These are phyloP conservation scores for Candida insectalens DNA, from an alignment of 805 yeast species.

Conservation along the genomic window DNA sequence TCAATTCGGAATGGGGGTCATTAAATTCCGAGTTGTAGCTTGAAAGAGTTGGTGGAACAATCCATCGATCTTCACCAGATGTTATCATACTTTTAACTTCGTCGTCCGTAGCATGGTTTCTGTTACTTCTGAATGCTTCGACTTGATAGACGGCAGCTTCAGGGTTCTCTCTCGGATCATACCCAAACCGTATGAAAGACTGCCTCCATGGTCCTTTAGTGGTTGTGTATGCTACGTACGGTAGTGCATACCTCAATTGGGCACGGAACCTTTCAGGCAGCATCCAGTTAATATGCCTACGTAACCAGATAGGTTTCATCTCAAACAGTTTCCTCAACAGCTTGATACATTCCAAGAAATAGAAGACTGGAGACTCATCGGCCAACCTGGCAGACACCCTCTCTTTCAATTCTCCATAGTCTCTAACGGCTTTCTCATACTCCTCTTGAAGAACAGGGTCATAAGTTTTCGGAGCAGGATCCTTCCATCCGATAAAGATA, in stretches of 20 bases:
- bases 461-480: conserved; percentile 38
- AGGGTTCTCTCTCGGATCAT: conserved; percentile 56
- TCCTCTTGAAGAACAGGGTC: conserved; percentile 40
- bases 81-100: conserved; percentile 15
- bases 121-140: conserved; percentile 58
- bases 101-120: conserved; percentile 20
- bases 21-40: conserved; percentile 11
- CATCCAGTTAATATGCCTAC: conserved; percentile 57
- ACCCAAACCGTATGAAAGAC: conserved; percentile 68
- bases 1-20: conserved; percentile 14
- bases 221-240: conserved; percentile 73
- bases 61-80: conserved; percentile 13
- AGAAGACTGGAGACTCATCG: conserved; percentile 19
- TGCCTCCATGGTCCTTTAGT: conserved; percentile 95
- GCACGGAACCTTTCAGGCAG: conserved; percentile 36
- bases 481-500: conserved; percentile 40
- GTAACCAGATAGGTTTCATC: conserved; percentile 75
- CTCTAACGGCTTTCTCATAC: conserved; percentile 24
- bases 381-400: conserved; percentile 15
- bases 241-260: conserved; percentile 65
- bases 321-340: conserved; percentile 43
- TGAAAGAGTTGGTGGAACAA: conserved; percentile 19
- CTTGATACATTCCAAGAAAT: conserved; percentile 33
- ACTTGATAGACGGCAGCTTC: conserved; percentile 64
- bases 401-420: conserved; percentile 24